Base-by-base conservation (phyloP, 768 basidiomycete species). In the Suillus variegatus region DNA sequence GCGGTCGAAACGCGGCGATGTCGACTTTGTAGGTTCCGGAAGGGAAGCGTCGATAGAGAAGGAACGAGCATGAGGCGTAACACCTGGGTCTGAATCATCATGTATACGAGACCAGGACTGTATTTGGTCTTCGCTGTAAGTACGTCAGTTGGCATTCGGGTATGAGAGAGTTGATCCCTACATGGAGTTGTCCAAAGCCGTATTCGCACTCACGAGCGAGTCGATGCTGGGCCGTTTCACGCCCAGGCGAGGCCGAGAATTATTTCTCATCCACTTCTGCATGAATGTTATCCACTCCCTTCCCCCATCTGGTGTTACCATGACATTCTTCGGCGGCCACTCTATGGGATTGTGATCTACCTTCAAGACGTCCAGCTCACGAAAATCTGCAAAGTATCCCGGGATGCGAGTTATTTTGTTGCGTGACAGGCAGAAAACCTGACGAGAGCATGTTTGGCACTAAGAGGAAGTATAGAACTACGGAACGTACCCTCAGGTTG, bases 301-400 rank as follows among this genome's bases (percentile, higher is more conserved):
- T 82, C 89, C 86, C 20, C 80, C 80, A 60, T 86, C 82, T 40
- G 80, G 76, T 20, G 75, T 71, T 52, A 84, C 83, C 73, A 90
- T 73, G 16, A 91, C 79, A 57, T 79, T 65, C 66, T 80, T 84
- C 8, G 93, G 91, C 0, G 97, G 97, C 94, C 95, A 99, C 76
- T 95, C 91, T 46, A 97, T 84, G 4, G 96, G 96, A 73, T 99
- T 99, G 67, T 90, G 88, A 68, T 97, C 95, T 10, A 93, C 80
- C 76, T 93, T 93, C 70, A 99, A 82, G 40, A 97, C 84, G 56
- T 88, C 87, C 47, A 99, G 82, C 60, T 84, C 81, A 38, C 78
- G 78, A 73, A 97, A 97, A 61, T 88, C 84, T 4, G 84, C 76
- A 58, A 99, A 75, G 76, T 96, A 99, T 9, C 81, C 71, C 3